Base-by-base conservation (phyloP, 495 filamentous ascomycete genomes). In the Cudoniella acicularis region DNA sequence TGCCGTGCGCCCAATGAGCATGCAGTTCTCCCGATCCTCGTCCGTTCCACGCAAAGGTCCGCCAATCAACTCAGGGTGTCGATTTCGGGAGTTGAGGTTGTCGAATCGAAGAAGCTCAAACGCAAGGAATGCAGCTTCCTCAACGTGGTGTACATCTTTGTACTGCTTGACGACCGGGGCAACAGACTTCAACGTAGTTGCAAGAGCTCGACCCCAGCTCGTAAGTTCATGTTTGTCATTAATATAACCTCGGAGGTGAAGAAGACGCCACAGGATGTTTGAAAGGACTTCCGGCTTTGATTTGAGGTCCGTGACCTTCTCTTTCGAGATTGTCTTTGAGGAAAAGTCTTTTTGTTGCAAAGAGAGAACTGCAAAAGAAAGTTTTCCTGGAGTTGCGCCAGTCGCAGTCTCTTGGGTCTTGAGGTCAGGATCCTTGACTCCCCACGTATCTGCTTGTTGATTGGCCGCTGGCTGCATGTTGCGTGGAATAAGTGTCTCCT, bases 211-310 rank as follows among this genome's bases (percentile, higher is more conserved):
- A 23, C 94, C 94, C 93, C 92, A 96, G 23, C 71, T 60, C 8
- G 92, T 96, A 24, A 97, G 80, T 56, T 84, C 78, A 71, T 98
- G 94, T 48, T 85, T 82, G 49, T 86, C 81, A 60, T 95, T 82
- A 40, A 94, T 75, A 63, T 96, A 98, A 10, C 83, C 91, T 48
- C 92, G 87, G 42, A 98, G 77, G 69, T 97, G 91, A 25, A 98
- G 76, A 70, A 96, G 93, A 42, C 90, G 83, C 87, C 90, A 96
- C 49, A 91, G 72, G 2, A 87, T 82, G 67, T 96, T 90, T 18
- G 83, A 82, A 10, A 87, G 71, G 49, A 98, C 81, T 62, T 96
- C 82, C n/a, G 87, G 79, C 57, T 82, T 78, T n/a, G 81, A 79
- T 41, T 77, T 77, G 10, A 89, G 66, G 20, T 75, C 72, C 36